A percentile compares a stretch with the other conserved stretches of the same genome.
phyloP scores from a whole-genome alignment of 208 protist genomes.

The Trypanosoma brucei region DNA sequence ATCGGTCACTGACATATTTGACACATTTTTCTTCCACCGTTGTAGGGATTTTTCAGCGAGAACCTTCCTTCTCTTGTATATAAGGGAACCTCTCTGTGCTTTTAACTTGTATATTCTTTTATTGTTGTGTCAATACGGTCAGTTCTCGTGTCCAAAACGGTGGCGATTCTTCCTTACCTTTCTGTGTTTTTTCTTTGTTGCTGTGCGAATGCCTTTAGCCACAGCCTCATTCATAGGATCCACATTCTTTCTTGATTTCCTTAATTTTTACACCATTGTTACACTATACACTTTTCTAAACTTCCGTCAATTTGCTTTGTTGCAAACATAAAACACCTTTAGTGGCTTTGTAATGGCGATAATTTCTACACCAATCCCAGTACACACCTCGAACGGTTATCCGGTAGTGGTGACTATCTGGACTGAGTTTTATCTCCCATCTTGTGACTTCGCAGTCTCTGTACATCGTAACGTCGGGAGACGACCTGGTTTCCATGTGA shows the following conservation, averaged over 20 bases:
- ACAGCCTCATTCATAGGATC: no score
- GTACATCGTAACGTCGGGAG: conserved; percentile 11
- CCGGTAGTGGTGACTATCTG: conserved; percentile 9
- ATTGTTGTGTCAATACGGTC: conserved; percentile 2
- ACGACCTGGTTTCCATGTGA: not conserved
- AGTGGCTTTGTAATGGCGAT: not conserved
- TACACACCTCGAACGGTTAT: conserved; percentile 3
- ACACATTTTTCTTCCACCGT: not conserved
- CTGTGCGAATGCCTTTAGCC: no score
- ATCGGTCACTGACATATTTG: not conserved
- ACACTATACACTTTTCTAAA: not conserved
- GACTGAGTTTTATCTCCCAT: not conserved
- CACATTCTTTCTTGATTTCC: no score
- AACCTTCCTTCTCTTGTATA: not conserved
- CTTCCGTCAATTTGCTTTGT: conserved; percentile 6
- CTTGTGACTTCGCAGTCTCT: not conserved
- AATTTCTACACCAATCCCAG: not conserved
- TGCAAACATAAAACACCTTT: conserved; percentile 1
- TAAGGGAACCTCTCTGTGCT: not conserved
- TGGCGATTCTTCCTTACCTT: not conserved
- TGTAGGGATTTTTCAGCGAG: not conserved
- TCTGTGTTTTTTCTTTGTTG: no score
- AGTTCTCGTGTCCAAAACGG: conserved; percentile 22
- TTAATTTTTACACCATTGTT: no score
- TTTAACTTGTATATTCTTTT: not conserved